phyloP scores from a whole-genome alignment of 129 eudicot genomes.

The Kitagawia praeruptora region DNA sequence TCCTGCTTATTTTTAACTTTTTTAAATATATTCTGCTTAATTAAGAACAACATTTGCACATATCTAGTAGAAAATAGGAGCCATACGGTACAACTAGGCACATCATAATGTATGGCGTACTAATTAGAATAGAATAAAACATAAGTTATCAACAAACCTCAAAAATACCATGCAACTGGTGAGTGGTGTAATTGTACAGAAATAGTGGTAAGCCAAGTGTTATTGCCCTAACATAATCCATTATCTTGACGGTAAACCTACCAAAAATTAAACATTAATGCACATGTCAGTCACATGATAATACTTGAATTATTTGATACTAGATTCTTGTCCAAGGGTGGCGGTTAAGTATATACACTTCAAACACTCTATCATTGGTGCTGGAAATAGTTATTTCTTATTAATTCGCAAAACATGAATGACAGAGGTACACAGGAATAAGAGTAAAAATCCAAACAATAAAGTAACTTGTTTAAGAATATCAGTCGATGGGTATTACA shows the following conservation, averaged over 20 bases:
- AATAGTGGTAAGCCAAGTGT: conserved; percentile 97
- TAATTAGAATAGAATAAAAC: not conserved
- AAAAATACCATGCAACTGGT: conserved; percentile 97
- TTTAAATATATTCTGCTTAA: too few relatives aligned
- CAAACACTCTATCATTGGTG: not conserved
- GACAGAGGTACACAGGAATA: not conserved
- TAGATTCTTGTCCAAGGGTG: not conserved
- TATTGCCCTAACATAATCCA: conserved; percentile 97
- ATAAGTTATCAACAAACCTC: conserved; percentile 51
- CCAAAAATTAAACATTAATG: conserved; percentile 11
- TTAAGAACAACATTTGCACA: not conserved
- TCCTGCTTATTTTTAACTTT: too few relatives aligned
- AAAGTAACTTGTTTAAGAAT: not conserved
- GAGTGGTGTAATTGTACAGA: conserved; percentile 95
- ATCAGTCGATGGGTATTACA: not conserved
- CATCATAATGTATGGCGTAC: not conserved
- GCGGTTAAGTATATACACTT: not conserved
- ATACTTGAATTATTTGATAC: not conserved
- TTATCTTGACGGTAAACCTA: conserved; percentile 97
- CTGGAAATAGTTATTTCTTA: not conserved
- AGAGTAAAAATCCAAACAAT: not conserved
- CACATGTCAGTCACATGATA: not conserved
- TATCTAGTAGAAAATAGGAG: not conserved
- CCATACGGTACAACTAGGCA: not conserved
- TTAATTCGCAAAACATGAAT: not conserved